Evolutionary conservation across 2,329 filamentous ascomycete genomes (phyloP).

Genomic region (Fusarium sp.): DNA sequence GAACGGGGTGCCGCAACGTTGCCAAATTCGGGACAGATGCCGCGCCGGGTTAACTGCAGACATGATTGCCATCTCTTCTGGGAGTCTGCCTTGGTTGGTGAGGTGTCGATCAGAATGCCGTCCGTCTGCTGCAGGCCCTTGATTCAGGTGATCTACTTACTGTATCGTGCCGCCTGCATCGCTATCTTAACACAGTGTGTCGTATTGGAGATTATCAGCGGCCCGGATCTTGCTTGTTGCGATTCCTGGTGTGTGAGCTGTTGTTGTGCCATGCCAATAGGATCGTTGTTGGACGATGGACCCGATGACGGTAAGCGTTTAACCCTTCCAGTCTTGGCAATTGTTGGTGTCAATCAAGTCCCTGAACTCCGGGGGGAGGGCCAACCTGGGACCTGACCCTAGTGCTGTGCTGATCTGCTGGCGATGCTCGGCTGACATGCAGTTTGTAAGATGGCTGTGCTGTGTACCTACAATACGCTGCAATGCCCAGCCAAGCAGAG

Average conservation of each 20-base stretch:
- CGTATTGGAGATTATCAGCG: conserved; percentile 3
- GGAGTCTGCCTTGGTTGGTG: conserved; percentile 27
- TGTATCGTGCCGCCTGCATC: not conserved
- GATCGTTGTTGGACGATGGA: conserved; percentile 19
- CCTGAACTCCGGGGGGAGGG: conserved; percentile 12
- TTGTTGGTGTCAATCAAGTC: conserved; percentile 34
- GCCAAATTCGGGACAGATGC: conserved; percentile 23
- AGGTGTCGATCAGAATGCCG: conserved; percentile 24
- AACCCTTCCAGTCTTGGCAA: conserved; percentile 31
- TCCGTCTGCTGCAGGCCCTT: not conserved
- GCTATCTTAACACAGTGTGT: not conserved
- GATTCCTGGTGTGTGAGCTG: conserved; percentile 13
- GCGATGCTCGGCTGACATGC: conserved; percentile 38
- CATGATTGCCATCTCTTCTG: not conserved
- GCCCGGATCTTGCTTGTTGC: conserved; percentile 31
- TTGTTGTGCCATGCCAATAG: conserved; percentile 2
- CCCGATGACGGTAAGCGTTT: conserved; percentile 36
- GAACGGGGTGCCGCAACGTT: not conserved
- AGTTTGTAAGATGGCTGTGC: conserved; percentile 31
- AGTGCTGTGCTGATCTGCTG: conserved; percentile 32
- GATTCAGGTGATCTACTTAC: conserved; percentile 1
- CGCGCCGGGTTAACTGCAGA: conserved; percentile 19
- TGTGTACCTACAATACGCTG: conserved; percentile 19
- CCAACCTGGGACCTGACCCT: conserved; percentile 32
- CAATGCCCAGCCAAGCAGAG: not conserved